A percentile compares a stretch with the other conserved stretches of the same genome.
Evolutionary conservation across 345 rosid genomes (phyloP).

Genomic region (Anacardium occidentale): DNA sequence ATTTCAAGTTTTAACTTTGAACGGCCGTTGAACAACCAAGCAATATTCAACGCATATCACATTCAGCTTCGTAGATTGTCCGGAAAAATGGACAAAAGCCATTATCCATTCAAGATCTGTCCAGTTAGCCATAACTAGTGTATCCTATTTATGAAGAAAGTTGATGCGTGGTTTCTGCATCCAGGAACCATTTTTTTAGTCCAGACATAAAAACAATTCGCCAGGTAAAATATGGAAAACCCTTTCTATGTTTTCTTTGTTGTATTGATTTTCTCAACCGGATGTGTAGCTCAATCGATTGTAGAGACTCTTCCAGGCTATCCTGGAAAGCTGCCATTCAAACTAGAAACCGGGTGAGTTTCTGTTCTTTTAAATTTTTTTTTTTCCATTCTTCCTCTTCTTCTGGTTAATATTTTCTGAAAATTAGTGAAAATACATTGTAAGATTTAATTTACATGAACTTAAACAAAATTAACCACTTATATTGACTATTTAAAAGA

Average conservation of each 20-base stretch:
- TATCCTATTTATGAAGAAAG: too few relatives aligned
- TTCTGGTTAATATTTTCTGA: neutral
- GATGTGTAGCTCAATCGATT: neutral
- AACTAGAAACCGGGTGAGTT: constrained; percentile 30
- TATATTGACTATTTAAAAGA: too few relatives aligned
- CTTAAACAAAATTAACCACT: too few relatives aligned
- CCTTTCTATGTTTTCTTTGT: neutral
- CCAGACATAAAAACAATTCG: neutral
- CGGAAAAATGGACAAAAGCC: neutral
- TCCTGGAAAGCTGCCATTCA: constrained; percentile 29
- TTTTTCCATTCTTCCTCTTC: neutral
- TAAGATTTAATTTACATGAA: too few relatives aligned
- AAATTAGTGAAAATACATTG: neutral
- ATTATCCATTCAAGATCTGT: too few relatives aligned
- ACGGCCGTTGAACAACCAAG: neutral
- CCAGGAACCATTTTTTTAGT: too few relatives aligned
- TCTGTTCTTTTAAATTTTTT: neutral
- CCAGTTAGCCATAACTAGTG: too few relatives aligned
- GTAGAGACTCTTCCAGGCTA: constrained; percentile 25
- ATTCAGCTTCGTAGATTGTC: neutral
- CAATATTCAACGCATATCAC: neutral
- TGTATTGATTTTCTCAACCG: neutral
- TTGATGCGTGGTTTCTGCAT: too few relatives aligned
- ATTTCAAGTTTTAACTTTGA: neutral
- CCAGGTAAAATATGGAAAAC: neutral